Evolutionary conservation across 352 stramenopile genomes (phyloP).

Genomic region (Phytophthora sansomeana): DNA sequence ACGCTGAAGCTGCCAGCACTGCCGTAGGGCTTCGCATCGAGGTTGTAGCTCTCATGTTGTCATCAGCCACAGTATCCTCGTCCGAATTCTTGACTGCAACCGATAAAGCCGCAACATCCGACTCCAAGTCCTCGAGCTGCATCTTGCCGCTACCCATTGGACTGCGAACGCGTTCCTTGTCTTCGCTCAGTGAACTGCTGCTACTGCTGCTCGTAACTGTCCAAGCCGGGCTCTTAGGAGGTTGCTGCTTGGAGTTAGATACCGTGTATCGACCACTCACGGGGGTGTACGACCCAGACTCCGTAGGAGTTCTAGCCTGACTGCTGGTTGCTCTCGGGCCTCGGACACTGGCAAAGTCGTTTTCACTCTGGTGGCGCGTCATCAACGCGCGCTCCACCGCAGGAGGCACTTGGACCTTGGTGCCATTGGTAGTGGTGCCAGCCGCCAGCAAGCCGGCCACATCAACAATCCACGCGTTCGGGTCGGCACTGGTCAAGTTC

Average conservation of each 20-base stretch:
- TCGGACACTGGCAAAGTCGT: constrained; percentile 20
- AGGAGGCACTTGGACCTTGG: constrained; percentile 28
- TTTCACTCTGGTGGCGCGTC: constrained; percentile 50
- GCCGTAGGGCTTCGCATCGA: constrained; percentile 48
- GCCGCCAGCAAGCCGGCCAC: constrained; percentile 34
- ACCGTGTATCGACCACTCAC: constrained; percentile 19
- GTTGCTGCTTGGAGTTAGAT: constrained; percentile 24
- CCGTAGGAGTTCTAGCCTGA: constrained; percentile 31
- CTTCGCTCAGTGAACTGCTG: constrained; percentile 41
- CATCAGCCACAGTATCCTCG: constrained; percentile 23
- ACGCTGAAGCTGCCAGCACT: constrained; percentile 65
- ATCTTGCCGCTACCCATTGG: constrained; percentile 32
- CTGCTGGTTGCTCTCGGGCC: constrained; percentile 8
- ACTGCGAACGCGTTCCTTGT: constrained; percentile 34
- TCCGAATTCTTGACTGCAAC: constrained; percentile 25
- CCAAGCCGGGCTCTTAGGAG: constrained; percentile 40
- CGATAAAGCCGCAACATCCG: constrained; percentile 33
- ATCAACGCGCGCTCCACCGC: constrained; percentile 56
- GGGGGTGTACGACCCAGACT: constrained; percentile 24
- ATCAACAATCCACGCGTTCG: constrained; percentile 55
- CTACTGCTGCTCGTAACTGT: constrained; percentile 47
- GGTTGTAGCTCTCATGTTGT: constrained; percentile 29
- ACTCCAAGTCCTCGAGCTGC: constrained; percentile 43
- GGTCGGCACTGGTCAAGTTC: constrained; percentile 37
- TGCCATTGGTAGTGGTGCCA: constrained; percentile 33